These are phyloP conservation scores for Calonectria hawksworthii DNA, from an alignment of 2,329 filamentous ascomycete species.

Conservation along the genomic window DNA sequence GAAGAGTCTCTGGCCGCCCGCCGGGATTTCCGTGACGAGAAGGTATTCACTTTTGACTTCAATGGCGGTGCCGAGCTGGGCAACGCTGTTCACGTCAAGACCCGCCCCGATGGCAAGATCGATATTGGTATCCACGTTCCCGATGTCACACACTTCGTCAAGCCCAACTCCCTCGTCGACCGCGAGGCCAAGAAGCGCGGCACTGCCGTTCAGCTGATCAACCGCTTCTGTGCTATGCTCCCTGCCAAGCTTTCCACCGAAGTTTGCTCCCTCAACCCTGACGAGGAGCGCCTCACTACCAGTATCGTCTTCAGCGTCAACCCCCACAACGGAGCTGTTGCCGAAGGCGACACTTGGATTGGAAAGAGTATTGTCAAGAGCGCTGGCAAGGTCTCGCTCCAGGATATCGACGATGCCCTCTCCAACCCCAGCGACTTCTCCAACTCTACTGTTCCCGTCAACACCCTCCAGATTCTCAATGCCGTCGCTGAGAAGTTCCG, in stretches of 20 bases:
- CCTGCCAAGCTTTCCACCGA: constrained; percentile 88
- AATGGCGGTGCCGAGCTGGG: constrained; percentile 90
- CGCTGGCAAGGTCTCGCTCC: constrained; percentile 84
- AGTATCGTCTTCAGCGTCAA: constrained; percentile 95
- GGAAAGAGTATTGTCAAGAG: constrained; percentile 96
- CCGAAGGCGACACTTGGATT: constrained; percentile 92
- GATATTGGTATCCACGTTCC: constrained; percentile 97
- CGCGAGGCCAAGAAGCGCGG: constrained; percentile 98
- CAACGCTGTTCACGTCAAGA: constrained; percentile 93
- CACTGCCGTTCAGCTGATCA: constrained; percentile 94
- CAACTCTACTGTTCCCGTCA: constrained; percentile 75
- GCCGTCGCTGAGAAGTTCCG: constrained; percentile 91
- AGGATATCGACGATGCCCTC: constrained; percentile 88
- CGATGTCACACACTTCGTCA: constrained; percentile 97
- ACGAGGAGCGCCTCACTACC: constrained; percentile 90
- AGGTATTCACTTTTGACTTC: constrained; percentile 92
- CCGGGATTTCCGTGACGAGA: constrained; percentile 91
- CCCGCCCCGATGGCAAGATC: constrained; percentile 84
- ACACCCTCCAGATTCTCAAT: constrained; percentile 86
- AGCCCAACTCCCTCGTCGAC: constrained; percentile 94
- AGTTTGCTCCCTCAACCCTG: constrained; percentile 87
- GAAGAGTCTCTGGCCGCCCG: constrained; percentile 80
- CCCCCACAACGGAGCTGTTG: constrained; percentile 80
- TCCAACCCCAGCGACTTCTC: constrained; percentile 73
- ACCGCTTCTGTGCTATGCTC: constrained; percentile 88